Evolutionary conservation across 2,329 filamentous ascomycete species (phyloP), one percentile per base, ranked within the genome.

Genomic region (Ophiocordyceps camponoti-rufipedis): DNA sequence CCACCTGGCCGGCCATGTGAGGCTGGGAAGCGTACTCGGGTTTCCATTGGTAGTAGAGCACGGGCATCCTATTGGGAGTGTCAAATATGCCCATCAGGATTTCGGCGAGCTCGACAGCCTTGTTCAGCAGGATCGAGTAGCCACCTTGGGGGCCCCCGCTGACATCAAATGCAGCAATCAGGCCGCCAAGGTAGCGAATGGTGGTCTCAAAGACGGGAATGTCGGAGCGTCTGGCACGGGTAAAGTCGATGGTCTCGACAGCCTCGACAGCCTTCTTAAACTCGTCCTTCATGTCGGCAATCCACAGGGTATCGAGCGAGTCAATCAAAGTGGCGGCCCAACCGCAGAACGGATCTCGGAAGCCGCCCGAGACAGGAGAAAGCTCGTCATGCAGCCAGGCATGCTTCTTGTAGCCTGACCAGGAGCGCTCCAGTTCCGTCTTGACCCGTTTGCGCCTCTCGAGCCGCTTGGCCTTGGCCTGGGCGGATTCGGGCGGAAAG

Each of bases 141-240:
- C 64, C 55, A 35, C 70, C 68, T 8, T 62, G 54, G 35, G 62
- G 54, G 7, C 74, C 77, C 16, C 75, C 82, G 45, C 83, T 88
- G 46, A 95, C 71, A 63, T 96, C 89, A 58, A 89, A 95, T 7
- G 88, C 88, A 38, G 79, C 79, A 40, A 95, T 57, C 41, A 96
- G 66, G 1, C 89, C 89, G 31, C 89, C 89, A 5, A 96, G 70
- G 55, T 95, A 94, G 44, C 89, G 78, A 56, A 96, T 95, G 11
- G 80, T 85, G 1, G 87, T 93, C 62, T 95, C 88, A 54, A 95
- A 95, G 8, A 94, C 71, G n/a, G 86, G 87, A 42, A 95, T 91
- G 43, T 83, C 75, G 35, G 63, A 58, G 43, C 79, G 69, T 13
- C 62, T 57, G 3, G 76, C 80, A 11, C 74, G 82, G 3, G 84